Evolutionary conservation across 192 early-diverging fungal species (phyloP), one percentile per base, ranked within the genome.

Genomic region (Coemansia asiatica): DNA sequence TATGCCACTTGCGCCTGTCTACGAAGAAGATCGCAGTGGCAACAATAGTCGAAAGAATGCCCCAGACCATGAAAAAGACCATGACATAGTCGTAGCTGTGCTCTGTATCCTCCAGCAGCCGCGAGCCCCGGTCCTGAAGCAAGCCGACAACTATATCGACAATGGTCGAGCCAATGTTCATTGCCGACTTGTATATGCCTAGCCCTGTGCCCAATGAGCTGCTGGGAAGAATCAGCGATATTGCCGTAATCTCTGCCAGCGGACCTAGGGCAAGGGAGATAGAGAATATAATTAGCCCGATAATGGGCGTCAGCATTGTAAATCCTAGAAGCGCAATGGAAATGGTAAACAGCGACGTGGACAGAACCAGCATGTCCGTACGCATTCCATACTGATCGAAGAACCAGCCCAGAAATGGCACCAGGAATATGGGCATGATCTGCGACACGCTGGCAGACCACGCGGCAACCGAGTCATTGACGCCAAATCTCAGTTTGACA

Each of bases 321-420:
- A 85, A 88, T 13, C 87, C 85, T 46, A 88, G 70, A 1, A 88
- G 68, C 28, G 63, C 23, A 58, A 84, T 74, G 25, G 72, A 71
- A 18, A 74, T 7, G 2, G 73, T 75, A 46, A 84, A 82, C 25
- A 60, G 16, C n/a, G 53, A 53, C 4, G 72, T 63, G 3, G 79
- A 68, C 19, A 76, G 19, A 18, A 84, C 51, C 33, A 82, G 64
- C 67, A 75, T 72, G 18, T 74, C 72, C 0, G 86, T 85, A 40
- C 90, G 83, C 60, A 84, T 74, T 7, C 91, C 91, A 60, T 72
- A 81, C 56, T 81, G 69, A 72, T 92, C 89, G 46, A 92, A 81
- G 63, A 87, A 87, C 48, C 85, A 67, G 8, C 91, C 91, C 22
- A 92, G 68, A 64, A 90, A 86, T 2, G 91, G 91, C 58, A 89